These are phyloP conservation scores for Rhynchospora tenuis DNA, from an alignment of 176 grass and related monocot genomes.

Conservation along the genomic window DNA sequence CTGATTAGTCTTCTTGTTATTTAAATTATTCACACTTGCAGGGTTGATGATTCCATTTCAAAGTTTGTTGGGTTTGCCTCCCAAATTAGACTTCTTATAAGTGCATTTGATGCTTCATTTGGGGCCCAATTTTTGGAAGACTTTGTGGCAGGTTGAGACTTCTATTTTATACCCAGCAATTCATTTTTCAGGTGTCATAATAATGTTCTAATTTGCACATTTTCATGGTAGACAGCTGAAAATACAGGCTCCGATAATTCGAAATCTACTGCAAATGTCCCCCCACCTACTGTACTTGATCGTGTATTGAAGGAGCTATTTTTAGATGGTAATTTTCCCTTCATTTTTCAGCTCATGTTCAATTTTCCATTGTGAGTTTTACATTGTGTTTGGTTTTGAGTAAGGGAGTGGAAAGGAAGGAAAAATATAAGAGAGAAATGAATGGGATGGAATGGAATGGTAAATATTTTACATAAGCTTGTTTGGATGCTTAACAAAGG, in stretches of 20 bases:
- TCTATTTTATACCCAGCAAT: conserved; percentile 6
- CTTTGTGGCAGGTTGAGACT: conserved; percentile 76
- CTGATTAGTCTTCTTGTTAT: neutral
- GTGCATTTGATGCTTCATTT: conserved; percentile 50
- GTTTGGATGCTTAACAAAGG: too few relatives aligned
- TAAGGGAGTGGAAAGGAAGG: too few relatives aligned
- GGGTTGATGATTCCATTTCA: conserved; percentile 78
- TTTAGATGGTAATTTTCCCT: conserved; percentile 50
- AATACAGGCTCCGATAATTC: conserved; percentile 64
- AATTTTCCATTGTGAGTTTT: neutral
- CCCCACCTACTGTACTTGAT: conserved; percentile 85
- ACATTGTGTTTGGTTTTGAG: too few relatives aligned
- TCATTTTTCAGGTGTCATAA: conserved; percentile 5
- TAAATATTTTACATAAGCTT: too few relatives aligned
- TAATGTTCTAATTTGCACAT: conserved; percentile 49
- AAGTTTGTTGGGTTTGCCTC: conserved; percentile 97
- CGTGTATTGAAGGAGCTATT: conserved; percentile 95
- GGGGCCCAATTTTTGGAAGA: conserved; percentile 93
- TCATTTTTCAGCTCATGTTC: conserved; percentile 21
- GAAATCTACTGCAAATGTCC: conserved; percentile 54
- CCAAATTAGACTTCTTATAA: conserved; percentile 78
- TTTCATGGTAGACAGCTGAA: conserved; percentile 81
- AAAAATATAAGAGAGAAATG: too few relatives aligned
- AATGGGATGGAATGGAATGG: too few relatives aligned
- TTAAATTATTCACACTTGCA: conserved; percentile 25